phyloP scores from a whole-genome alignment of 495 filamentous ascomycete genomes.

The Entonaema liquescens region DNA sequence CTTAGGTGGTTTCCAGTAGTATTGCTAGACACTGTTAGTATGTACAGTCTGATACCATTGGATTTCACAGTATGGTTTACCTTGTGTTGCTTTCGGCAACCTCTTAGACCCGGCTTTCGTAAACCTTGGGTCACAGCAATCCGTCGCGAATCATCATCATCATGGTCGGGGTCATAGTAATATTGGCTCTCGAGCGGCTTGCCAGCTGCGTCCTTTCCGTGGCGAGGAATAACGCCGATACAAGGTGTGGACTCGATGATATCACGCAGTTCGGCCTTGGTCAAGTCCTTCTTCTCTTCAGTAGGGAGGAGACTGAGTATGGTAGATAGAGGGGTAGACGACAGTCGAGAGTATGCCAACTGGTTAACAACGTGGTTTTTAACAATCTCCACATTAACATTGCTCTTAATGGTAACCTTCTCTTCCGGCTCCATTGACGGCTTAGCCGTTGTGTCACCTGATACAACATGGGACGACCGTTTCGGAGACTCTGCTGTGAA shows the following conservation, averaged over 20 bases:
- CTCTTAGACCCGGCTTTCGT: constrained; percentile 85
- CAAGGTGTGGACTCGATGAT: constrained; percentile 77
- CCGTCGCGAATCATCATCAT: constrained; percentile 79
- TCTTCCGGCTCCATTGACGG: constrained; percentile 41
- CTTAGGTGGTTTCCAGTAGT: constrained; percentile 85
- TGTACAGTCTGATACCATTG: constrained; percentile 6
- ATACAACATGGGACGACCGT: constrained; percentile 47
- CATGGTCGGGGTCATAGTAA: constrained; percentile 94
- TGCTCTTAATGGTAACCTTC: constrained; percentile 15
- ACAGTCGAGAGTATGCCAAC: constrained; percentile 92
- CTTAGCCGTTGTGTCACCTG: constrained; percentile 40
- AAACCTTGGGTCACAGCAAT: constrained; percentile 86
- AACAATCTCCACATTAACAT: constrained; percentile 50
- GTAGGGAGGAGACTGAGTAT: constrained; percentile 85
- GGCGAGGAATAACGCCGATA: constrained; percentile 85
- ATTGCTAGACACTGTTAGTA: constrained; percentile 70
- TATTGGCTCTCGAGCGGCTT: constrained; percentile 94
- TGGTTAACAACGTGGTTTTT: constrained; percentile 91
- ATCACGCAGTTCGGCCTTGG: constrained; percentile 68
- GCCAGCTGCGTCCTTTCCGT: constrained; percentile 96
- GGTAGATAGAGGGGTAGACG: constrained; percentile 89
- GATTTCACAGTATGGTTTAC: constrained; percentile 56
- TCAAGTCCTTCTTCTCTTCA: constrained; percentile 64
- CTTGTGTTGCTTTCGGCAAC: constrained; percentile 95
- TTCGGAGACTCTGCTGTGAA: constrained; percentile 70